Base-by-base conservation (phyloP, 345 rosid species). In the Melastoma malabathricum region DNA sequence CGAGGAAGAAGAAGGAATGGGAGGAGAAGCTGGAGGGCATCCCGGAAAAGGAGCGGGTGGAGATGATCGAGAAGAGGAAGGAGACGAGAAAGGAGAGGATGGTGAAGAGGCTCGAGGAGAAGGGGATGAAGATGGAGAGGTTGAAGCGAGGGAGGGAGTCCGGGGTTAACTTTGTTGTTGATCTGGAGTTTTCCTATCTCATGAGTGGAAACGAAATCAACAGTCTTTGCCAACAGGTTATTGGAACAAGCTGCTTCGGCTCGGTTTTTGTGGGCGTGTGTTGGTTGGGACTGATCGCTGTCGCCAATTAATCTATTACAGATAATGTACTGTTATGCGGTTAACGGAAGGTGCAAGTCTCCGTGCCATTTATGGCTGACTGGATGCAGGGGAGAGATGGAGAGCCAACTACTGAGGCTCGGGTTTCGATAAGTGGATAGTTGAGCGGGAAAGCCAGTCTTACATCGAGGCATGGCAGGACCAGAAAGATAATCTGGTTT, bases 261-360 rank as follows among this genome's bases (percentile, higher is more conserved):
- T 44, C 4, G 7, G 56, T 51, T 51, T 8, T 47, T 50, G 16
- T 17, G 22, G 34, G 27, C 25, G 19, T 8, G 41, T 50, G 18
- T 7, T 9, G 15, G 1, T 46, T 55, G 59, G 44, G 18, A 43
- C 27, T 54, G 43, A 57, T 51, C 17, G 18, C 23, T 34, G 41
- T 25, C 25, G 51, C 18, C 47, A 53, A 29, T 62, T 55, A 55
- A 65, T 48, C 44, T 6, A 2, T 64, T n/a, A 71, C 79, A 84
- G 98, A 73, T 92, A 39, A 88, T 84, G 90, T 85, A 83, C 62
- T 87, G 98, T 57, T 92, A 92, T 62, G 94, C 97, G 5, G 83
- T 77, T 54, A 92, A 87, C 58, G 81, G 94, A 50, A 82, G 75
- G 64, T 73, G 76, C 52, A 34, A 61, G 6, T 43, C 54, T 4